A percentile compares a stretch with the other conserved stretches of the same genome.
phyloP scores from a whole-genome alignment of 2,329 filamentous ascomycete species.

The Acrocalymma vagum region DNA sequence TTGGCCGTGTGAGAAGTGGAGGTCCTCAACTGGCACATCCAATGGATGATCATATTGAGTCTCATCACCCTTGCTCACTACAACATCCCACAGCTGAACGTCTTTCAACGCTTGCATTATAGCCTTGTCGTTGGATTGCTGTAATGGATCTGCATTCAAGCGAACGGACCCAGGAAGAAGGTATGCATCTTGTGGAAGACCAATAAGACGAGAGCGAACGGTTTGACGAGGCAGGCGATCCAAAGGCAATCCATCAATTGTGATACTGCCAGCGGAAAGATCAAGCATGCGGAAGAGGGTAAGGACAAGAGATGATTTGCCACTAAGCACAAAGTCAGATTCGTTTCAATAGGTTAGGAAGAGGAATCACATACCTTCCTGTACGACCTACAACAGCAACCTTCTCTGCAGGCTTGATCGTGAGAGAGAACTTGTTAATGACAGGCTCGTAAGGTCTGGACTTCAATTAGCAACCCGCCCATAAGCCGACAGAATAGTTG shows the following conservation, averaged over 20 bases:
- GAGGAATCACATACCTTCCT: slow-evolving; percentile 49
- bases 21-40: slow-evolving; percentile 39
- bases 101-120: slow-evolving; percentile 55
- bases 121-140: slow-evolving; percentile 46
- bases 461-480: slow-evolving; percentile 2
- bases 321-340: slow-evolving; percentile 46
- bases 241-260: slow-evolving; percentile 59
- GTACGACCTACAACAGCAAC: slow-evolving; percentile 64
- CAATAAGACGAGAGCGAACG: slow-evolving; percentile 57
- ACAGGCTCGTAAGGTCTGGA: slow-evolving; percentile 43
- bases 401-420: slow-evolving; percentile 58
- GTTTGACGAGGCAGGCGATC: slow-evolving; percentile 51
- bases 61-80: slow-evolving; percentile 44
- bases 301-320: slow-evolving; percentile 61
- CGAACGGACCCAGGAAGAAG: slow-evolving; percentile 59
- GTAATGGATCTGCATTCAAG: slow-evolving; percentile 58
- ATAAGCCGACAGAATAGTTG: not conserved
- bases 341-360: not conserved
- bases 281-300: slow-evolving; percentile 61
- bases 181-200: slow-evolving; percentile 62
- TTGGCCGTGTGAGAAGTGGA: slow-evolving; percentile 59
- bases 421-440: slow-evolving; percentile 57
- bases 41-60: slow-evolving; percentile 41
- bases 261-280: slow-evolving; percentile 52
- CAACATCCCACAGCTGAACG: slow-evolving; percentile 54